Percentiles rank a stretch among this genome's conserved stretches.
phyloP scores from a whole-genome alignment of 306 rosid genomes.

The Inga laurina region DNA sequence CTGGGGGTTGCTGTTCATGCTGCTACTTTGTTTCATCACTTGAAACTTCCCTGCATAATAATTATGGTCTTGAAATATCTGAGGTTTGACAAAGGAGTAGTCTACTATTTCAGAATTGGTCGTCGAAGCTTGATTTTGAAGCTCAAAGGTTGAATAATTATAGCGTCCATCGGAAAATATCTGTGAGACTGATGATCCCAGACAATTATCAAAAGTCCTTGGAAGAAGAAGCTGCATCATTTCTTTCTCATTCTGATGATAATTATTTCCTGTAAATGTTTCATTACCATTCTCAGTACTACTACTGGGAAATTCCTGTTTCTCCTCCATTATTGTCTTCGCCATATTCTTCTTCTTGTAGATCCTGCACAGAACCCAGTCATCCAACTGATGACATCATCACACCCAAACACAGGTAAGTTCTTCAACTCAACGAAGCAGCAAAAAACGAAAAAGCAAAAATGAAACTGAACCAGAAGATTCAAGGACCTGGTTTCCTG shows the following conservation, averaged over 20 bases:
- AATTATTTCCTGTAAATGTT: slow-evolving; percentile 4
- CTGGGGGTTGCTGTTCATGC: slow-evolving; percentile 34
- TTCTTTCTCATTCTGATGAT: slow-evolving; percentile 42
- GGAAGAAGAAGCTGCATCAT: slow-evolving; percentile 67
- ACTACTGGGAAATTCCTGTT: slow-evolving; percentile 48
- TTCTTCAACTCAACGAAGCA: background rate
- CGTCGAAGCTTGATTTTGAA: slow-evolving; percentile 13
- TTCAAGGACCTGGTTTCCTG: background rate
- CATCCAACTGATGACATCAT: slow-evolving; percentile 79
- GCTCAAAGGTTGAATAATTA: slow-evolving; percentile 45
- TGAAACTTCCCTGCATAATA: slow-evolving; percentile 47
- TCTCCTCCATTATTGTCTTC: slow-evolving; percentile 37
- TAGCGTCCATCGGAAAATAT: slow-evolving; percentile 53
- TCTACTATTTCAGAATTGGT: slow-evolving; percentile 31
- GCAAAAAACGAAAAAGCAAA: background rate
- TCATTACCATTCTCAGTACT: slow-evolving; percentile 29
- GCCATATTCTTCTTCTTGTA: slow-evolving; percentile 70
- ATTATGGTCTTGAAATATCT: slow-evolving; percentile 35
- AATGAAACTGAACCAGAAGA: background rate
- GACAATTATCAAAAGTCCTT: slow-evolving; percentile 69
- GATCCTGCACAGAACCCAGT: slow-evolving; percentile 96
- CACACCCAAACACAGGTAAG: slow-evolving; percentile 5
- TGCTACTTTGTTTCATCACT: slow-evolving; percentile 40
- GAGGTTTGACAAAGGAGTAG: slow-evolving; percentile 38
- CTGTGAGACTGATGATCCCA: slow-evolving; percentile 72